Base-by-base conservation (phyloP, 1,284 basidiomycete species). In the Thecaphora thlaspeos region DNA sequence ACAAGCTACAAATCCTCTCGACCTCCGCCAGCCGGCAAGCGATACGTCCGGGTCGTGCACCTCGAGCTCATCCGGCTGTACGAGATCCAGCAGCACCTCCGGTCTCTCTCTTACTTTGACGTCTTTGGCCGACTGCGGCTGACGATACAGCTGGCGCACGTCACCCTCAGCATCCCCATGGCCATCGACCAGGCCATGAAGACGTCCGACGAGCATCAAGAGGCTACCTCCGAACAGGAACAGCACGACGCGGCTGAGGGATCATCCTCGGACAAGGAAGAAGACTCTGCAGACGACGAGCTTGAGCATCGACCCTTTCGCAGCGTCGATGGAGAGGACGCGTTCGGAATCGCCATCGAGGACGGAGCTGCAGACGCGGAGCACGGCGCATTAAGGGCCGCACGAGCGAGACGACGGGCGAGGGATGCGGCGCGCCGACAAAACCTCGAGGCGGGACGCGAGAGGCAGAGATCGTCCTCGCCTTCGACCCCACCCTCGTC, bases 41-140 rank as follows among this genome's bases (percentile, higher is more conserved):
- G 87, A 26, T 89, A 89, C 69, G 81, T 90, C 32, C 82, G 86
- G 51, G 83, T 88, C 3, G 82, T 91, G 9, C 86, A 88, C 73
- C 80, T 84, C 36, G 86, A 90, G 68, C 82, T 90, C 55, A 81
- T 83, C 14, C 84, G 86, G 24, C 82, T 90, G 9, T 83, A 90
- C 62, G 89, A 90, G 73, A 83, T 90, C 14, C 88, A 90, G 69
- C 84, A 86, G 62, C 84, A 84, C 4, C 86, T 91, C 58, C 84
- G 86, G 18, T 83, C 85, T 51, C 82, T 91, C 34, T 71, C 87
- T 10, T 90, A 89, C 72, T 84, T 90, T 64, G 87, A 90, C 75
- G 80, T 91, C 55, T 81, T 86, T 42, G 86, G 87, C n/a, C 85
- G 89, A 14, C 85, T 86, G 1, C 83, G 88, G 5, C 80, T 91